Evolutionary conservation across 805 yeast genomes (phyloP), one percentile per base, ranked within the genome.

Genomic region (Metschnikowia bowlesiae): DNA sequence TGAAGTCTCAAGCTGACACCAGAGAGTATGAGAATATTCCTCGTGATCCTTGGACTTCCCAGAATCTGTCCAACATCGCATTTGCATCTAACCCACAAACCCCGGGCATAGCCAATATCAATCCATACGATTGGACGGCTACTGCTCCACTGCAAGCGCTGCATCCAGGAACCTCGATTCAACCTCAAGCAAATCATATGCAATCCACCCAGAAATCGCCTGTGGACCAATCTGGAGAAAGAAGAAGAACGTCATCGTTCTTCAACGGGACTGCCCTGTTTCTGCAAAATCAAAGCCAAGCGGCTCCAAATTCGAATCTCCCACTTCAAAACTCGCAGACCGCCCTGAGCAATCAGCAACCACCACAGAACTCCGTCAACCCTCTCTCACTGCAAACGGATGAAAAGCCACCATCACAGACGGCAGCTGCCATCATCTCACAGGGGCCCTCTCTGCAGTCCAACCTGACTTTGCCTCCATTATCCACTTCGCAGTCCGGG

Each of bases 191-290:
- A n/a, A 39, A 40, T 11, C 44, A 14, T 16, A 47, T 37, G 39
- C 41, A 26, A 32, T n/a, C 37, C 4, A 26, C 48, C 4, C 47
- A 44, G 35, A 36, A 36, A 37, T 36, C 44, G n/a, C 46, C 46
- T 11, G 39, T 28, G 28, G 46, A 44, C 16, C 43, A 29, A 9
- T 50, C 53, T 9, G 46, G 53, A 39, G 71, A 76, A 53, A 73
- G 81, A 59, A 73, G 84, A 70, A 76, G 79, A 42, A 71, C 79
- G 9, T 76, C 82, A 33, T 77, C 78, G 13, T 80, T 80, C 60
- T 80, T 79, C 68, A 75, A 67, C 49, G 66, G 62, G 34, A 53
- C 49, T 30, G 56, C 53, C 13, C 63, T n/a, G 22, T n/a, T 38
- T 2, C 46, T 35, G 45, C 36, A 33, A 13, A 22, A 33, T 8